phyloP scores from a whole-genome alignment of 257 asterid genomes.

The Verbascum thapsus region DNA sequence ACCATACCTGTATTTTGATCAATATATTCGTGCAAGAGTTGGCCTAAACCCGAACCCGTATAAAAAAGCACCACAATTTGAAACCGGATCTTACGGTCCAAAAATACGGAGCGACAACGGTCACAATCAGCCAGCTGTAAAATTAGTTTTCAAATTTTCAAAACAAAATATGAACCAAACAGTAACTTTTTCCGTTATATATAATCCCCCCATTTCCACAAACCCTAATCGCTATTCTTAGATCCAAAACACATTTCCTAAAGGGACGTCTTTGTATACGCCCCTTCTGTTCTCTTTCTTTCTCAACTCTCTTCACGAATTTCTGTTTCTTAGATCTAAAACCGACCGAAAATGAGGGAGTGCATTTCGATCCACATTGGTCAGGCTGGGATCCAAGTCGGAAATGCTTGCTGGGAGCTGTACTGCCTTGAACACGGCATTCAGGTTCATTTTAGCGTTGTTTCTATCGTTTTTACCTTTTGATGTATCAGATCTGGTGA shows the following conservation, averaged over 20 bases:
- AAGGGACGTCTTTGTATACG: slow-evolving; percentile 58
- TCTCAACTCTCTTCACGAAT: not conserved
- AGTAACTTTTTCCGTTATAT: slow-evolving; percentile 6
- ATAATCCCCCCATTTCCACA: slow-evolving; percentile 23
- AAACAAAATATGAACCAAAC: no score
- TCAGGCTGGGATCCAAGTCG: no score
- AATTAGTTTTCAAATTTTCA: no score
- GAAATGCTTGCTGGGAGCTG: no score
- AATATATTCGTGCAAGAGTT: no score
- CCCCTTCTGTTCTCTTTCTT: slow-evolving; percentile 38
- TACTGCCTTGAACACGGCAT: no score
- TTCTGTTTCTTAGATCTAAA: not conserved
- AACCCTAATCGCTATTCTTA: slow-evolving; percentile 22
- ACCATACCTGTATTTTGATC: no score
- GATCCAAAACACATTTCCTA: slow-evolving; percentile 9
- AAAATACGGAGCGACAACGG: slow-evolving; percentile 36
- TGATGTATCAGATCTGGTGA: slow-evolving; percentile 21
- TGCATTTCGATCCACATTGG: no score
- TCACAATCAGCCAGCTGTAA: slow-evolving; percentile 35
- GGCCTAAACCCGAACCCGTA: no score
- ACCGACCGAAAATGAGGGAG: slow-evolving; percentile 58
- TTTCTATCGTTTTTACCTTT: not conserved
- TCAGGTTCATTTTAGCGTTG: slow-evolving; percentile 42
- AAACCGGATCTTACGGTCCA: no score
- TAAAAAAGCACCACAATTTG: no score